Conservation (phyloP, 2,329 filamentous ascomycete species). For the Fusarium veterinarium region DNA sequence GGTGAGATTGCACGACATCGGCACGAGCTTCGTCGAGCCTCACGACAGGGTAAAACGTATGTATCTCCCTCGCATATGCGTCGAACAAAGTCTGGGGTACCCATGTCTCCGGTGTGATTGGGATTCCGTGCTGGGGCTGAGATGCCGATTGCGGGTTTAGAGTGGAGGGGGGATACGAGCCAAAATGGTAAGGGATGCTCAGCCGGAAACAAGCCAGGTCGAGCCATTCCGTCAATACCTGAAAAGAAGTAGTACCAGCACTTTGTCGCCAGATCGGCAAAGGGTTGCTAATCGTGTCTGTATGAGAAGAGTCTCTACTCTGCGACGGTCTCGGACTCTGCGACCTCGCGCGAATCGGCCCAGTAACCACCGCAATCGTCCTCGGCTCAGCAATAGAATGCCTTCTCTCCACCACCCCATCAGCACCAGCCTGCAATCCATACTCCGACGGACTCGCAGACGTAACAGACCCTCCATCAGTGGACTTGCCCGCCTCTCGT, state of each 20-base stretch:
- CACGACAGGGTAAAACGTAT: neutral
- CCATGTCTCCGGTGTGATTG: neutral
- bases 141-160: neutral
- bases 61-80: neutral
- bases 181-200: conserved; percentile 14
- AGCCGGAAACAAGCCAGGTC: conserved; percentile 12
- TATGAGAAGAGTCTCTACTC: conserved; percentile 10
- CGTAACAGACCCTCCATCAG: neutral
- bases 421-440: neutral
- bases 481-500: conserved; percentile 4
- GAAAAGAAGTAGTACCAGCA: neutral
- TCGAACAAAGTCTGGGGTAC: neutral
- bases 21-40: neutral
- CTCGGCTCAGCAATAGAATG: neutral
- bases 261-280: neutral
- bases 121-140: neutral
- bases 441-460: neutral
- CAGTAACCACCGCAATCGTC: neutral
- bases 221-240: conserved; percentile 1
- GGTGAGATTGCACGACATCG: neutral
- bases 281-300: conserved; percentile 3
- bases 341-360: neutral
- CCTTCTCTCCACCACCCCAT: fast-evolving
- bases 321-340: conserved; percentile 3
- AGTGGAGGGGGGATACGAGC: neutral